Base-by-base conservation (phyloP, 2,329 filamentous ascomycete genomes). In the Mycocentrospora acerina region DNA sequence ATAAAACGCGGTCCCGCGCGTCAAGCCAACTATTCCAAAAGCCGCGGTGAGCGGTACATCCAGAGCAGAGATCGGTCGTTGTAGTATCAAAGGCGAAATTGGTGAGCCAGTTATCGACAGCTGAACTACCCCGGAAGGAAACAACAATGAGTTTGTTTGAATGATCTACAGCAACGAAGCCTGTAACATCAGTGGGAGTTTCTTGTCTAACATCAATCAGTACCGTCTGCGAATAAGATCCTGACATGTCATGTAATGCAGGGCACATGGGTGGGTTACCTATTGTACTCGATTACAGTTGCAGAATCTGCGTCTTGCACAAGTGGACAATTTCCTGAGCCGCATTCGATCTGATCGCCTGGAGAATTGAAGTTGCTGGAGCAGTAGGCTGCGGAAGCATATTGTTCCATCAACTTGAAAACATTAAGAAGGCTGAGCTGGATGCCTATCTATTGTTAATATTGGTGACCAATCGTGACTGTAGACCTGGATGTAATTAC, bases 51-150 rank as follows among this genome's bases (percentile, higher is more conserved):
- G 79, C 69, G 14, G 68, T 60, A 62, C 81, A 85, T 54, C 63
- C 70, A 4, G 42, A 24, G 40, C 68, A 71, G 14, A 77, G 60
- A 37, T 70, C 61, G 16, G 65, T 73, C 53, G 68, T 59, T 28
- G 62, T 45, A 54, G 67, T 57, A 14, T 58, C 32, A 46, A 79
- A 71, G 40, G 69, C 53, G 29, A 79, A 47, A 53, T 86, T 76
- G 31, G 78, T 72, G 48, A 85, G 71, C 74, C 76, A 85, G 71
- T 85, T 85, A 36, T 75, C 72, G 49, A 82, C 50, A 22, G 79
- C 79, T 39, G 61, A 60, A 40, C 75, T 78, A 46, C 83, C 83
- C 29, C 80, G 77, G 63, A 83, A 73, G 15, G 80, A 71, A 19
- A 83, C 58, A 35, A 86, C 73, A 37, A 86, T 78, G 37, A 78